Percentiles rank a stretch among this genome's conserved stretches.
Conservation (phyloP, 129 eudicot genomes). For the Deinandra increscens region DNA sequence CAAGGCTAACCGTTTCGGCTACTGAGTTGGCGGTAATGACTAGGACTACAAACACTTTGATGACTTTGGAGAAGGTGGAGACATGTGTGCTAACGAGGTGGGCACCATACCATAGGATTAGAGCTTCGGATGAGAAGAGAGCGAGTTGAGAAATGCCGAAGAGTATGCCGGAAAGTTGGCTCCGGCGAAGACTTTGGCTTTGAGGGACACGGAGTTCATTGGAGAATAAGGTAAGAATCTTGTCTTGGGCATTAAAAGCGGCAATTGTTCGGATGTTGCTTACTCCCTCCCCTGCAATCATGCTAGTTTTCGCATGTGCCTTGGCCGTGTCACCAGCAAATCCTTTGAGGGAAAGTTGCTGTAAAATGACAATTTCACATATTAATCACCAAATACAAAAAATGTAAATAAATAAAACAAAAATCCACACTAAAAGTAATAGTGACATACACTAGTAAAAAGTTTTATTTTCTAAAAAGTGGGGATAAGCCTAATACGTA, state of each 20-base stretch:
- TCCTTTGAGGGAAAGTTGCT: constrained; percentile 96
- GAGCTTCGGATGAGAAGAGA: constrained; percentile 83
- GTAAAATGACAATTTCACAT: constrained; percentile 15
- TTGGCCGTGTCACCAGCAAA: constrained; percentile 99
- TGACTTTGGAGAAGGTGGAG: constrained; percentile 89
- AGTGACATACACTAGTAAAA: neutral
- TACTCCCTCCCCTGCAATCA: constrained; percentile 98
- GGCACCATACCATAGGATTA: constrained; percentile 93
- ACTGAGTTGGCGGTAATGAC: constrained; percentile 92
- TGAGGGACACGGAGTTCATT: constrained; percentile 76
- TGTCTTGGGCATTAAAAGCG: constrained; percentile 92
- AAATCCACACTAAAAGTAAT: too few relatives aligned
- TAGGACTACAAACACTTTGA: constrained; percentile 82
- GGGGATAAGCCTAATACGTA: neutral
- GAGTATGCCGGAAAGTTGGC: constrained; percentile 69
- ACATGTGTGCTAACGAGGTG: constrained; percentile 70
- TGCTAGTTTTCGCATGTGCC: constrained; percentile 97
- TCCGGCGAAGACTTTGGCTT: constrained; percentile 63
- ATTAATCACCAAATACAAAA: neutral
- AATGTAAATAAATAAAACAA: too few relatives aligned
- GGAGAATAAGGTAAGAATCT: constrained; percentile 64
- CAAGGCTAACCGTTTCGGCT: constrained; percentile 92
- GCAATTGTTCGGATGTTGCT: constrained; percentile 97
- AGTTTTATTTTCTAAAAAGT: neutral
- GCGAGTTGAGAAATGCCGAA: constrained; percentile 96